Base-by-base conservation (phyloP, 164 flowering plant genomes). In the Amborella trichopoda region DNA sequence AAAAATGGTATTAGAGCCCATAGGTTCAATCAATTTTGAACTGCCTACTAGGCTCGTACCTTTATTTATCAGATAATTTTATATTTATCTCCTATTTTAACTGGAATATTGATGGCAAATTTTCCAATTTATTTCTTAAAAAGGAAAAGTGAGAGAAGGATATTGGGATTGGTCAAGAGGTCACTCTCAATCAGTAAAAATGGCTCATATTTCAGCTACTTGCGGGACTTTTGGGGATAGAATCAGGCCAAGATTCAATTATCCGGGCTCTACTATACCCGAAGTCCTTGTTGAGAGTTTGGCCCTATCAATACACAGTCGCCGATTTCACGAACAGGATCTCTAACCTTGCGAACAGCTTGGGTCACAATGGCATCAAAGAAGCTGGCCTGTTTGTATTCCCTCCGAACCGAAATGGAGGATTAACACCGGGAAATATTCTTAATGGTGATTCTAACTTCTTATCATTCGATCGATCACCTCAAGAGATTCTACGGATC, bases 361-460 rank as follows among this genome's bases (percentile, higher is more conserved):
- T 48, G 18, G 61, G 17, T 1, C 14, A 4, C 16, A 46, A 61
- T 21, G 61, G 66, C 14, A 41, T 51, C 39, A 56, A 62, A 34
- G 61, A 56, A 16, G 50, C 55, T 42, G 61, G 58, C 16, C 33
- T 62, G 36, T 1, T 51, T 3, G 66, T 62, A n/a, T n/a, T n/a
- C n/a, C n/a, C n/a, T n/a, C n/a, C n/a, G n/a, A n/a, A n/a, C n/a
- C n/a, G n/a, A n/a, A n/a, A n/a, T n/a, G n/a, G n/a, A n/a, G n/a
- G n/a, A n/a, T n/a, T n/a, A n/a, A n/a, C n/a, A n/a, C n/a, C n/a
- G n/a, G n/a, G 89, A 0, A 84, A 78, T 23, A 60, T 82, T 22
- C 70, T 84, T 1, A 74, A 70, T 0, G 96, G 78, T 1, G 65
- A 83, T 26, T 14, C 63, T 9, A 19, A 48, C 50, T 84, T 89